These are phyloP conservation scores for Heliophila coronopifolia DNA, from an alignment of 441 rosid species.

Conservation along the genomic window DNA sequence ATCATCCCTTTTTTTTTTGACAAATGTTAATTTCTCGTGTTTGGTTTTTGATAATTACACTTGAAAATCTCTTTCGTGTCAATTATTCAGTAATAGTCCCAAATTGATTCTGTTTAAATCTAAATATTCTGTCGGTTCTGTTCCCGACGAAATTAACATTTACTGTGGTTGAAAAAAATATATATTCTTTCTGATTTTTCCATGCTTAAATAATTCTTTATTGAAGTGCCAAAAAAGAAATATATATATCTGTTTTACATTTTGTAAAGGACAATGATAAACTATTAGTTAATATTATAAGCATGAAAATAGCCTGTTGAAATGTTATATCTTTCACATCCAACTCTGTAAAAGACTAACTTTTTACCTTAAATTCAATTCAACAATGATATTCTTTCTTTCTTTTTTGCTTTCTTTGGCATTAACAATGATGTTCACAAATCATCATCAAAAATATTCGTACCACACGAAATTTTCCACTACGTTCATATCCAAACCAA, in stretches of 20 bases:
- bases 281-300: neutral
- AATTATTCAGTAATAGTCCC: neutral
- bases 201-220: neutral
- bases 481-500: neutral
- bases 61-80: neutral
- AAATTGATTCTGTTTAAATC: neutral
- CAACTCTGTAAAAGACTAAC: slow-evolving; percentile 7
- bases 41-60: neutral
- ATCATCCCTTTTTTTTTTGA: too few species aligned
- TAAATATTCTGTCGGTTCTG: neutral
- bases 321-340: slow-evolving; percentile 15
- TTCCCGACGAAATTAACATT: neutral
- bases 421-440: slow-evolving; percentile 19
- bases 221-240: too few species aligned
- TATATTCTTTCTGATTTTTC: too few species aligned
- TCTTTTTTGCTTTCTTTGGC: slow-evolving; percentile 5
- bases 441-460: slow-evolving; percentile 8
- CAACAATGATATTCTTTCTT: slow-evolving; percentile 24
- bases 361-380: slow-evolving; percentile 20
- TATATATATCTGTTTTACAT: too few species aligned
- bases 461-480: slow-evolving; percentile 17
- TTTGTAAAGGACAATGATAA: neutral
- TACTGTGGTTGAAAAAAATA: too few species aligned
- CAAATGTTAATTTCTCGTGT: neutral
- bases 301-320: slow-evolving; percentile 3